Base-by-base conservation (phyloP, 352 stramenopile species). In the Globisporangium cederbergense region DNA sequence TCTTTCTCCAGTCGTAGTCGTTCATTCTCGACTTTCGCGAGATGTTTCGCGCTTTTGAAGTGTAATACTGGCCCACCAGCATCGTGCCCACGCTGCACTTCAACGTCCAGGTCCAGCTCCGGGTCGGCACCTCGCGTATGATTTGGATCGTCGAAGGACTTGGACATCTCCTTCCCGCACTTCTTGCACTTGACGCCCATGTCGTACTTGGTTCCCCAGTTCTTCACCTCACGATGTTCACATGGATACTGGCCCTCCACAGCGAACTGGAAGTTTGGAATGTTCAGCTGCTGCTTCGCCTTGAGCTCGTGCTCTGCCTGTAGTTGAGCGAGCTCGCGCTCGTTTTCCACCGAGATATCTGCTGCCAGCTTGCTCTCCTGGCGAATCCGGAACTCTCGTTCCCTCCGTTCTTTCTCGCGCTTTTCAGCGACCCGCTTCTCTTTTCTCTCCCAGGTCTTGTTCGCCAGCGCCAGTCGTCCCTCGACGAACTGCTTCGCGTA, bases 401-500 rank as follows among this genome's bases (percentile, higher is more conserved):
- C 77, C 28, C 74, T 70, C 46, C 78, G 71, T 7, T 78, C 79
- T 11, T 75, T 72, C 5, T 71, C 70, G 0, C 83, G 74, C 28
- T 84, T 76, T 8, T 81, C 79, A 0, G 60, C 59, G 0, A 89
- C 63, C 0, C 81, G 79, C 11, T 74, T 77, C 7, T 78, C 79
- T 64, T 90, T 90, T 18, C 85, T 60, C 51, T 87, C 72, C 85
- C 85, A 93, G 0, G 81, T 91, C 47, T 93, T 93, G 49, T 71
- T 76, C 3, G 87, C 71, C 7, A 92, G 56, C 1, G 82, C 75
- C 0, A 93, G 46, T 42, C 82, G 75, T 0, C 83, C 78, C 28
- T 80, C 66, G 1, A 90, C 76, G 47, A 79, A 91, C n/a, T 83
- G 73, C 14, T 55, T 43, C 0, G 80, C 81, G 66, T 81, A 93